These are phyloP conservation scores for Amniculicola lignicola DNA, from an alignment of 495 filamentous ascomycete genomes.

Conservation along the genomic window DNA sequence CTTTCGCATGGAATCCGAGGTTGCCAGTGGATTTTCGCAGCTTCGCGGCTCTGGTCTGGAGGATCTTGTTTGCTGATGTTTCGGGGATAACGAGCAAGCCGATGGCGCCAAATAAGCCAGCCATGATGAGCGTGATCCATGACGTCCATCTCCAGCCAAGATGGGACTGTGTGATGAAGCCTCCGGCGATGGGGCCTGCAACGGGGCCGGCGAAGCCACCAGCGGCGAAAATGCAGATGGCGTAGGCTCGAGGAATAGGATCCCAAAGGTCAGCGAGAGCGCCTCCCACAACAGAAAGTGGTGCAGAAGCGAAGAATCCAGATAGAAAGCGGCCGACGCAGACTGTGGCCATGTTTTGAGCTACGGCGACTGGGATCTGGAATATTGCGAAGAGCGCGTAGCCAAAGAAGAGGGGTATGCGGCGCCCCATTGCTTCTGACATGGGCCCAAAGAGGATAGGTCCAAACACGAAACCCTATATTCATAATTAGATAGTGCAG, in stretches of 20 bases:
- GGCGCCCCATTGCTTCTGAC: conserved; percentile 59
- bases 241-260: conserved; percentile 59
- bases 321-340: conserved; percentile 60
- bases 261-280: conserved; percentile 62
- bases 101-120: conserved; percentile 47
- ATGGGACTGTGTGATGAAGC: conserved; percentile 40
- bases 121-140: conserved; percentile 62
- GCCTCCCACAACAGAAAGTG: conserved; percentile 62
- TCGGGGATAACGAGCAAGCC: conserved; percentile 54
- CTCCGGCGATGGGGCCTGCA: conserved; percentile 40
- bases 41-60: conserved; percentile 54
- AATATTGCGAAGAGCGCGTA: conserved; percentile 58
- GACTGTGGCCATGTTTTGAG: conserved; percentile 57
- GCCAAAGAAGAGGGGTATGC: conserved; percentile 54
- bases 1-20: conserved; percentile 56
- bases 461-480: conserved; percentile 42
- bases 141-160: conserved; percentile 50
- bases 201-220: conserved; percentile 39
- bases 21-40: conserved; percentile 61
- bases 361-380: conserved; percentile 60
- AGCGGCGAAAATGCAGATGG: conserved; percentile 55
- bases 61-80: conserved; percentile 57
- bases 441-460: conserved; percentile 58
- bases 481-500: neutral
- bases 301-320: conserved; percentile 62